Evolutionary conservation across 345 rosid genomes (phyloP).

Genomic region (Eucalyptus curtisii): DNA sequence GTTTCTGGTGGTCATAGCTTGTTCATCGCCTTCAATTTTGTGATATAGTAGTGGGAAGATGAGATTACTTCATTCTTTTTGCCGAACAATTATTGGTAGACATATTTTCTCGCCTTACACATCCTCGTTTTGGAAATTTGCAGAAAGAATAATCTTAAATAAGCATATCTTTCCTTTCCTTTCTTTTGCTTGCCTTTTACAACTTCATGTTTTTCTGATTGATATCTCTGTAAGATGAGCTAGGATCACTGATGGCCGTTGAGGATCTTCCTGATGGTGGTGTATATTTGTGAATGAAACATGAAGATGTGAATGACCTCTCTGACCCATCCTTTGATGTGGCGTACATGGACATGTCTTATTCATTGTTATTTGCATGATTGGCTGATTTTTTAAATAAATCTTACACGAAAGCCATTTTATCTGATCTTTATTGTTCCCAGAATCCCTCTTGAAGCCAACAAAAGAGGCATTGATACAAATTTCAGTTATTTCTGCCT

Average conservation of each 20-base stretch:
- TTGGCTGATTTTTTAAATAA: not conserved
- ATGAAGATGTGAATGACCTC: not conserved
- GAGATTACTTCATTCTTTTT: not conserved
- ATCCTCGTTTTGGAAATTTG: not conserved
- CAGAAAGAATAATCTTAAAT: not conserved
- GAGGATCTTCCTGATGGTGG: not conserved
- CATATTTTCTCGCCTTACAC: not conserved
- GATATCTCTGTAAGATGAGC: not conserved
- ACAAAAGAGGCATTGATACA: not conserved
- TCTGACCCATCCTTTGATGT: not conserved
- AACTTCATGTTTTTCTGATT: not conserved
- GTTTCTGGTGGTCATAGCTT: not conserved
- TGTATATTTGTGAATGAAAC: not conserved
- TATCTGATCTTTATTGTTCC: not conserved
- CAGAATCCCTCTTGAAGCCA: not conserved
- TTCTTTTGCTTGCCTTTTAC: not conserved
- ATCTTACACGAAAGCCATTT: not conserved
- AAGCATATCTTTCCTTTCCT: not conserved
- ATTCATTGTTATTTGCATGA: not conserved
- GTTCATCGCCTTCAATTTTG: not conserved
- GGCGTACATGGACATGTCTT: not conserved
- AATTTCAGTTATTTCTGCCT: not conserved
- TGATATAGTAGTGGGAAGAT: not conserved
- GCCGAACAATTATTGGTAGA: not conserved
- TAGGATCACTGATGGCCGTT: not conserved